Base-by-base conservation (phyloP, 169 alveolate species). In the Eimeria brunetti region DNA sequence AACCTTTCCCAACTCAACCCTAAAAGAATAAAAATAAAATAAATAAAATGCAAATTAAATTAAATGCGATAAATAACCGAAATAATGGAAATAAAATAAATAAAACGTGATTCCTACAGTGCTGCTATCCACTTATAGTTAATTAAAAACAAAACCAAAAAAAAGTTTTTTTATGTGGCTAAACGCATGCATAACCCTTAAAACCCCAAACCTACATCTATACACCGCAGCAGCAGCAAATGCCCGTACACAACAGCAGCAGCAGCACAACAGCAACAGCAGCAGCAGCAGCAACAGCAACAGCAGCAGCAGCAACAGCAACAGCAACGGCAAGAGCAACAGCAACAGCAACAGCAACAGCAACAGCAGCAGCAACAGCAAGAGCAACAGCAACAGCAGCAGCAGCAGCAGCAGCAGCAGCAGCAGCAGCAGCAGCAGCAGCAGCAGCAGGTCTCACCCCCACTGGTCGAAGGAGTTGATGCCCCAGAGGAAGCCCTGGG, bases 381-480 rank as follows among this genome's bases (percentile, higher is more conserved):
- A 16, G n/a, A 67, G 38, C 78, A 67, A 30, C 30, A 67, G 38
- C 38, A 7, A 30, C 78, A 75, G 33, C 9, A 75, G 44, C 88
- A 30, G 38, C n/a, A 41, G 14, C 62, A 41, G 89, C 89, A 80
- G 41, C 36, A 80, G 60, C 89, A 49, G 38, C 69, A 38, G 67
- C 18, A 20, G 67, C 67, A 44, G 60, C 33, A 27, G n/a, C 67
- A n/a, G 20, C 67, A 36, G 30, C 49, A 36, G 85, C 85, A 36
- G 51, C 30, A 80, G 36, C 38, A 24, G 49, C 89, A 44, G 4
- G 18, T 2, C 95, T 71, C 49, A 94, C 96, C 99, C 99, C 99
- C 99, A 99, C 96, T 99, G 99, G 94, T 99, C 99, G 95, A 99
- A 99, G 85, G 99, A 97, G 97, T 99, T 99, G 78, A 99, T 98